Evolutionary conservation across 2,329 filamentous ascomycete genomes (phyloP).

Genomic region (Diaporthe ilicicola): DNA sequence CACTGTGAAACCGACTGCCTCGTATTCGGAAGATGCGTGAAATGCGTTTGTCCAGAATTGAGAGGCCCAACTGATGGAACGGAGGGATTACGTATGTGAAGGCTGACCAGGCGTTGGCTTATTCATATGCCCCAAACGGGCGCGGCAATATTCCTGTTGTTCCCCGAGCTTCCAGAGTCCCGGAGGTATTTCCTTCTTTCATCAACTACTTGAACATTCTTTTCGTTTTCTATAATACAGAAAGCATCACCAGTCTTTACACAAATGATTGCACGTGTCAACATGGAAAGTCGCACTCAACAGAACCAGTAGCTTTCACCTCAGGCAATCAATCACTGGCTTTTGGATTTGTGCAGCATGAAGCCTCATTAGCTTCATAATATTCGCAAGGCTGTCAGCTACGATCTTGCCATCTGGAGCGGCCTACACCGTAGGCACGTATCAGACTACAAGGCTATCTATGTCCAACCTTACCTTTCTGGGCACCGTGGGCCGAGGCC

Average conservation of each 20-base stretch:
- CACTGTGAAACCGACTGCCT: background rate
- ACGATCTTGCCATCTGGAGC: too few species aligned
- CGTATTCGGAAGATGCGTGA: conserved; percentile 24
- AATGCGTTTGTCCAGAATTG: background rate
- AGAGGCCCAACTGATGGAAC: background rate
- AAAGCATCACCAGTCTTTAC: conserved; percentile 2
- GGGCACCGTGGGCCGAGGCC: too few species aligned
- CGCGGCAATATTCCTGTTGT: background rate
- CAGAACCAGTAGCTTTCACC: too few species aligned
- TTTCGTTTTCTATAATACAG: background rate
- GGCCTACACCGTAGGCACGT: too few species aligned
- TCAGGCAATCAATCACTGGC: too few species aligned
- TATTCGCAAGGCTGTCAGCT: too few species aligned
- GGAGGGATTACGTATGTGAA: background rate
- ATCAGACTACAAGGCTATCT: too few species aligned
- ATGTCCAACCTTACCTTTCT: too few species aligned
- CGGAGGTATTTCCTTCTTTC: background rate
- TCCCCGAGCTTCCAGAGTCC: too few species aligned
- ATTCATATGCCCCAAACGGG: background rate
- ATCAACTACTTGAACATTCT: conserved; percentile 4
- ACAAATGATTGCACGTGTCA: background rate
- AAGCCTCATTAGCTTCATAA: background rate
- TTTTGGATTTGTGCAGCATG: background rate
- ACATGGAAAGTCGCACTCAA: background rate
- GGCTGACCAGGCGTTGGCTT: conserved; percentile 8